Evolutionary conservation across 306 rosid species (phyloP).

Genomic region (Crotalaria pallida): DNA sequence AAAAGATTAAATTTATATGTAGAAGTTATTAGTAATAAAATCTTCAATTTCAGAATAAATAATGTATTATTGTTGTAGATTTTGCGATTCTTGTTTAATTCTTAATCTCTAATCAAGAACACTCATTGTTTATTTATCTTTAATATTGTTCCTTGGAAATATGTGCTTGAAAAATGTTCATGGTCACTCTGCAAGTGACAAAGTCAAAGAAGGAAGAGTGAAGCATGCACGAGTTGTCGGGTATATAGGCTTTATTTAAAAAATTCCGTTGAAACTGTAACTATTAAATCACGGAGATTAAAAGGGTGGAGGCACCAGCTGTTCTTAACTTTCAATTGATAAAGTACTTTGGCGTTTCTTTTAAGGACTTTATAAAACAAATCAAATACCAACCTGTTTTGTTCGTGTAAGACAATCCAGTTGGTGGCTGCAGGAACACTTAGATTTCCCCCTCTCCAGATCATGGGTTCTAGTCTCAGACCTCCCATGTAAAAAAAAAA

Average conservation of each 20-base stretch:
- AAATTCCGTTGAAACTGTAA: neutral
- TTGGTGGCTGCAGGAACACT: too few species aligned
- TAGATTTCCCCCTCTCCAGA: too few species aligned
- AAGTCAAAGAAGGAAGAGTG: neutral
- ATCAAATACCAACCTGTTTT: neutral
- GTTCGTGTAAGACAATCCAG: too few species aligned
- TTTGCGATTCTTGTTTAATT: neutral
- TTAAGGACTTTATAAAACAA: slow-evolving; percentile 15
- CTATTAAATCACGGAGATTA: neutral
- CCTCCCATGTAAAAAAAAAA: too few species aligned
- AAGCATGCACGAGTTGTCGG: slow-evolving; percentile 12
- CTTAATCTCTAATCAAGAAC: neutral
- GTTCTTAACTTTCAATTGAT: neutral
- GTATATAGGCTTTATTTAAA: neutral
- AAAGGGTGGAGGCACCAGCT: neutral
- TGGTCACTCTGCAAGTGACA: neutral
- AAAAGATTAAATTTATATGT: neutral
- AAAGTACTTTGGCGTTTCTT: slow-evolving; percentile 14
- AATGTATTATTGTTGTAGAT: too few species aligned
- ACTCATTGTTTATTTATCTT: neutral
- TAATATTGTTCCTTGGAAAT: neutral
- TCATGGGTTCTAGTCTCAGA: too few species aligned
- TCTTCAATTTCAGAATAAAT: neutral
- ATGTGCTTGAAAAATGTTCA: neutral
- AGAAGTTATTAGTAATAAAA: neutral